Percentiles rank a stretch among this genome's conserved stretches.
These are phyloP conservation scores for Coemansia sp. DNA, from an alignment of 192 early-diverging fungal species.

Conservation along the genomic window DNA sequence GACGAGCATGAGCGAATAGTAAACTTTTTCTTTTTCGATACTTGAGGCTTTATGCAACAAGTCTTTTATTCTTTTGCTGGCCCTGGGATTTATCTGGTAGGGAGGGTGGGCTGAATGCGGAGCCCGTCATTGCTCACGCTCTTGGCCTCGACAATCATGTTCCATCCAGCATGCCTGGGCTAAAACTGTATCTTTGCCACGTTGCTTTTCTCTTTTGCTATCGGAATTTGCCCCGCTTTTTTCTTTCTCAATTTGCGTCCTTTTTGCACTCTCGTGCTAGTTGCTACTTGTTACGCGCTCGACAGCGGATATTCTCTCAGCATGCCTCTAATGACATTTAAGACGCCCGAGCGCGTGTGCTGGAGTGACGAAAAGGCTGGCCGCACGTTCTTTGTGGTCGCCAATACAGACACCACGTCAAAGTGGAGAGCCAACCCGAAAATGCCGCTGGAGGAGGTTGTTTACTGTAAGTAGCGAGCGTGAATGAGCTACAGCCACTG, in stretches of 20 bases:
- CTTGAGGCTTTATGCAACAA: background rate
- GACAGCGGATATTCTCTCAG: background rate
- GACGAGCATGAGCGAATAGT: conserved; percentile 12
- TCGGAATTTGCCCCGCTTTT: background rate
- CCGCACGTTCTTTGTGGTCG: conserved; percentile 43
- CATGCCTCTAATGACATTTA: conserved; percentile 46
- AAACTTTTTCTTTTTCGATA: background rate
- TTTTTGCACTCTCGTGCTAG: background rate
- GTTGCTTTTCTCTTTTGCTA: conserved; percentile 3
- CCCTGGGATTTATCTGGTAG: background rate
- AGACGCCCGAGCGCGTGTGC: conserved; percentile 52
- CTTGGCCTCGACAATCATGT: background rate
- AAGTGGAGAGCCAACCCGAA: conserved; percentile 45
- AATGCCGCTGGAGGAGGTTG: conserved; percentile 38
- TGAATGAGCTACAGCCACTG: background rate
- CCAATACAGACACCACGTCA: conserved; percentile 33
- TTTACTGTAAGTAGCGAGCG: conserved; percentile 44
- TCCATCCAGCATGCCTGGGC: background rate
- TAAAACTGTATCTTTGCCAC: background rate
- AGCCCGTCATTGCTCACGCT: background rate
- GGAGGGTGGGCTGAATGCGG: background rate
- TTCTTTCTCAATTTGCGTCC: background rate
- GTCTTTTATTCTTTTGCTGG: background rate
- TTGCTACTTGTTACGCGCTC: background rate
- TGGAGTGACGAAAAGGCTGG: conserved; percentile 41